Evolutionary conservation across 2,329 filamentous ascomycete genomes (phyloP).

Genomic region (Geoglossum cookeanum): DNA sequence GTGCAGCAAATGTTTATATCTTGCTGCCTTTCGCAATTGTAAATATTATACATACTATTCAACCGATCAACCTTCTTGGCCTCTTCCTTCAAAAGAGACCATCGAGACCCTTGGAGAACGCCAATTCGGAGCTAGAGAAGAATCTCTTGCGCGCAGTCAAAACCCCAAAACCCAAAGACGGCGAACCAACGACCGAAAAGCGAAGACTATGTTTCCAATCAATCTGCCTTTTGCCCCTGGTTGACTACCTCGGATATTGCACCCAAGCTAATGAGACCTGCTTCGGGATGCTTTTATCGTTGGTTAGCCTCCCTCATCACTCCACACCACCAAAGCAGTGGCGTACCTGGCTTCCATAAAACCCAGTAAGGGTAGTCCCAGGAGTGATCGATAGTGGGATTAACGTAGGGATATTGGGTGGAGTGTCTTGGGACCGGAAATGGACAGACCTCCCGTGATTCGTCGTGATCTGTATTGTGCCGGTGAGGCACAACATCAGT

Average conservation of each 20-base stretch:
- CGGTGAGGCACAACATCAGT: not conserved
- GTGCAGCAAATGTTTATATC: too few species aligned
- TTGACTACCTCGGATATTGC: too few species aligned
- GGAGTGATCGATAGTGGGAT: slow-evolving; percentile 2
- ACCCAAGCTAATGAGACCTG: too few species aligned
- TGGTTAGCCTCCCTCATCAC: not conserved
- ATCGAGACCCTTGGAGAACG: too few species aligned
- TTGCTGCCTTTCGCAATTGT: too few species aligned
- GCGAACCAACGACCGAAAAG: not conserved
- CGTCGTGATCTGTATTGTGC: slow-evolving; percentile 3
- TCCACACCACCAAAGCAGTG: not conserved
- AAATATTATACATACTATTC: too few species aligned
- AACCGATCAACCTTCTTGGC: too few species aligned
- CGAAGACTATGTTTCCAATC: not conserved
- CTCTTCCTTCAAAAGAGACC: too few species aligned
- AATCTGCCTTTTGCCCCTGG: too few species aligned
- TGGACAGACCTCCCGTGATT: slow-evolving; percentile 1
- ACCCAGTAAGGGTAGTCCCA: slow-evolving; percentile 3
- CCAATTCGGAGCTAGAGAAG: too few species aligned
- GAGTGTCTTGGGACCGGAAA: not conserved
- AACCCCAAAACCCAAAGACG: not conserved
- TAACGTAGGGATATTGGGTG: not conserved
- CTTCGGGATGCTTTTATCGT: not conserved
- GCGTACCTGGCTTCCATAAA: slow-evolving; percentile 4
- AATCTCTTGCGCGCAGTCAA: too few species aligned